Base-by-base conservation (phyloP, 2,329 filamentous ascomycete species). In the Cladosporium sp. region DNA sequence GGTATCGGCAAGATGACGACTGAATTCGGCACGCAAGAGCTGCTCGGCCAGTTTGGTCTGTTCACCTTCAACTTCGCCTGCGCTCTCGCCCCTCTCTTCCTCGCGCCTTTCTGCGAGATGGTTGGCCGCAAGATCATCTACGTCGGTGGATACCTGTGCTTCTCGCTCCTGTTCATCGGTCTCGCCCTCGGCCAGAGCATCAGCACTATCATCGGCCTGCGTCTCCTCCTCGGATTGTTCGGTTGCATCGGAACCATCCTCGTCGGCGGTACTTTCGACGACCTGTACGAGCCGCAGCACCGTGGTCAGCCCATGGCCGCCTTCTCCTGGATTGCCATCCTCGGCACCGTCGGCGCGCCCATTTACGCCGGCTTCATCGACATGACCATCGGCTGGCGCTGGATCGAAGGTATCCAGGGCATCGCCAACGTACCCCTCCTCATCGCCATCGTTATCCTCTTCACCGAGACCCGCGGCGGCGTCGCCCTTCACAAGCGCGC, bases 301-400 rank as follows among this genome's bases (percentile, higher is more conserved):
- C 72, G 74, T 43, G 72, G 73, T 40, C 67, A 69, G 22, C 72
- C 74, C 32, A 76, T 77, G 73, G 73, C 74, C 9, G 68, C 70
- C 50, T 77, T 77, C 67, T 69, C 72, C 11, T 77, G 70, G 64
- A 68, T 77, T 40, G 74, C 75, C 56, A 77, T 77, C 52, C 69
- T 77, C 53, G 77, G 77, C 42, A 79, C 77, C 9, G 75, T 79
- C 22, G 74, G 69, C 4, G 77, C 77, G 3, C 77, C 77, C 28
- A 77, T 79, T 59, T 78, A 79, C 60, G 74, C 75, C 43, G 75
- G 76, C 41, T 78, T 78, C 67, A 77, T 79, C 61, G 75, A 78
- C 61, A 68, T 77, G 60, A 66, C 73, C 38, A 67, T 79, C 18
- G 75, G 76, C 50, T 79, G 77, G 77, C 67, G 77, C 51, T 79